Percentiles rank a stretch among this genome's conserved stretches.
Conservation (phyloP, 1,139 yeast genomes). For the Saccharomyces hybrid region DNA sequence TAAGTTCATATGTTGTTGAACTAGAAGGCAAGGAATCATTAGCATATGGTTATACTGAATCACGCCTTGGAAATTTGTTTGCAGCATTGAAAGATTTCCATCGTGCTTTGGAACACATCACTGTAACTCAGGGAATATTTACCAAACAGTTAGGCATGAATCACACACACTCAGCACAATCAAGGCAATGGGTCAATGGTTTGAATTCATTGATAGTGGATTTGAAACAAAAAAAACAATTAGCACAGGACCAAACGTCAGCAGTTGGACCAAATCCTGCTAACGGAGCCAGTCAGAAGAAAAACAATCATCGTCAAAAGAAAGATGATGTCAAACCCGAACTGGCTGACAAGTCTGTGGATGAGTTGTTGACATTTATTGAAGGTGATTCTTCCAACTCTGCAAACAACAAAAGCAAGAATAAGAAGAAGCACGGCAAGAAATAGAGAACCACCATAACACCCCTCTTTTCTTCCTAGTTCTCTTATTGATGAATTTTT, state of each 20-base stretch:
- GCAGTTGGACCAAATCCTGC: constrained; percentile 10
- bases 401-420: constrained; percentile 30
- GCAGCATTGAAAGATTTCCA: constrained; percentile 51
- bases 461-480: constrained; percentile 1
- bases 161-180: constrained; percentile 32
- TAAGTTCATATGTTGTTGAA: constrained; percentile 41
- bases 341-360: constrained; percentile 55
- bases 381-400: constrained; percentile 41
- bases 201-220: constrained; percentile 25
- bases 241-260: constrained; percentile 20
- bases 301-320: constrained; percentile 16
- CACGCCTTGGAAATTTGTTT: constrained; percentile 45
- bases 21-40: constrained; percentile 53
- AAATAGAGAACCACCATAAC: constrained; percentile 9
- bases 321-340: constrained; percentile 42
- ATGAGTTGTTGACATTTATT: constrained; percentile 59
- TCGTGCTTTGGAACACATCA: constrained; percentile 41
- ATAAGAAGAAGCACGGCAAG: constrained; percentile 5
- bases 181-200: constrained; percentile 54
- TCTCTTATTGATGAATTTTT: neutral
- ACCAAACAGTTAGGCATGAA: constrained; percentile 24
- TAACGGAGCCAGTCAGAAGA: constrained; percentile 1
- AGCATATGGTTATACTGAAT: constrained; percentile 56
- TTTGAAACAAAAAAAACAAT: constrained; percentile 23
- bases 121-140: no score